Conservation (phyloP, 768 basidiomycete species). For the Cubamyces lactineus region DNA sequence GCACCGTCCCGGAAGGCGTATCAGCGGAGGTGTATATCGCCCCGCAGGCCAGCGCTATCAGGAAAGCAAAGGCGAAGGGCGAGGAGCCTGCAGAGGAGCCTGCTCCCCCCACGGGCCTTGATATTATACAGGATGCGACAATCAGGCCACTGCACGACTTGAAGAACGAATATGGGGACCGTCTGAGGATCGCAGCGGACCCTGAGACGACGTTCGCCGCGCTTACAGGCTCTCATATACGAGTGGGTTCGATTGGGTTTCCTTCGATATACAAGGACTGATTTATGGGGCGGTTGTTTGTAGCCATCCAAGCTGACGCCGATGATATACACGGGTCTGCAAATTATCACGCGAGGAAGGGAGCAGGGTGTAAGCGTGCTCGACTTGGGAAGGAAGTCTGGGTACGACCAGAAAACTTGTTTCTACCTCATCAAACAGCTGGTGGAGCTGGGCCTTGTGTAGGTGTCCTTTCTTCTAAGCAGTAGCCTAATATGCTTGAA, state of each 20-base stretch:
- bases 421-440: conserved; percentile 85
- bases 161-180: conserved; percentile 57
- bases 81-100: conserved; percentile 48
- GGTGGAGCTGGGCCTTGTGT: conserved; percentile 75
- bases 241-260: conserved; percentile 49
- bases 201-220: conserved; percentile 75
- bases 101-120: conserved; percentile 45
- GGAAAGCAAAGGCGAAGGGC: conserved; percentile 63
- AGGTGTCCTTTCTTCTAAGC: conserved; percentile 32
- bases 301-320: conserved; percentile 82
- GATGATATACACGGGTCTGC: conserved; percentile 83
- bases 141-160: conserved; percentile 60
- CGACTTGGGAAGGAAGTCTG: conserved; percentile 73
- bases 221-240: conserved; percentile 83
- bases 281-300: not conserved
- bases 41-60: conserved; percentile 68
- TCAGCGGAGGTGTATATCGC: conserved; percentile 77
- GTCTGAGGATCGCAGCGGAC: conserved; percentile 74
- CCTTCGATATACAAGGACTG: not conserved
- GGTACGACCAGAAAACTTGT: conserved; percentile 88
- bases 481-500: conserved; percentile 4
- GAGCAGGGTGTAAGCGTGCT: conserved; percentile 79
- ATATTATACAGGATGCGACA: conserved; percentile 58
- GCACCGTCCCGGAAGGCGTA: conserved; percentile 62
- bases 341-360: conserved; percentile 81